Evolutionary conservation across 2,329 filamentous ascomycete genomes (phyloP), one percentile per base, ranked within the genome.

Genomic region (Akanthomyces lecanii): DNA sequence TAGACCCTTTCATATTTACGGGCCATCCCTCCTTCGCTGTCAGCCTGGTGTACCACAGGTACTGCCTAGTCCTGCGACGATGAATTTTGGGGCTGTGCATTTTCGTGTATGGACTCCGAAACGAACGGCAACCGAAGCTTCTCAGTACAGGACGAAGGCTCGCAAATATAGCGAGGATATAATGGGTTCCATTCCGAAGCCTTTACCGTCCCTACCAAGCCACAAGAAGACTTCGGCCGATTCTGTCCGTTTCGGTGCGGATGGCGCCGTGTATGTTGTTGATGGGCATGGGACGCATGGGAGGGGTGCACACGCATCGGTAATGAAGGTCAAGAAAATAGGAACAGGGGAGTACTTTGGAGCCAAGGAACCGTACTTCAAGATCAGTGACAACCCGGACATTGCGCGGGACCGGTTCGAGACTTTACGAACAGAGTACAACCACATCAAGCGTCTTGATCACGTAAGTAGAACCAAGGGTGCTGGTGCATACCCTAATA

Each of bases 361-460:
- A 11, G 62, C 63, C 0, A 65, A 62, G 30, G 60, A 63, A 30
- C 63, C 59, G 21, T 63, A 60, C 54, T 65, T 55, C 16, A 60
- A 62, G 47, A 38, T 50, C 16, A 63, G 38, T 21, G 63, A 65
- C 44, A 36, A 63, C 33, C 8, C 52, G 7, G 60, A 63, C 33
- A 21, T 33, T 16, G 63, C 60, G 45, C 51, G 63, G 48, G 48
- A 60, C n/a, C 47, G 48, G 18, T 56, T 62, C 28, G 63, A 65
- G 47, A 33, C 48, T 5, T 33, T 65, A 42, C 47, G 28, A 42
- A 59, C 16, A 16, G 63, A 65, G 44, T 65, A 62, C 23, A 48
- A 53, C 10, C 38, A 48, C 28, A 63, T 63, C n/a, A 62, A 25
- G 28, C 54, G n/a, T 21, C 63, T 65, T 18, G 47, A 60, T 38